These are phyloP conservation scores for Penicillium odoratum DNA, from an alignment of 495 filamentous ascomycete genomes.

Conservation along the genomic window DNA sequence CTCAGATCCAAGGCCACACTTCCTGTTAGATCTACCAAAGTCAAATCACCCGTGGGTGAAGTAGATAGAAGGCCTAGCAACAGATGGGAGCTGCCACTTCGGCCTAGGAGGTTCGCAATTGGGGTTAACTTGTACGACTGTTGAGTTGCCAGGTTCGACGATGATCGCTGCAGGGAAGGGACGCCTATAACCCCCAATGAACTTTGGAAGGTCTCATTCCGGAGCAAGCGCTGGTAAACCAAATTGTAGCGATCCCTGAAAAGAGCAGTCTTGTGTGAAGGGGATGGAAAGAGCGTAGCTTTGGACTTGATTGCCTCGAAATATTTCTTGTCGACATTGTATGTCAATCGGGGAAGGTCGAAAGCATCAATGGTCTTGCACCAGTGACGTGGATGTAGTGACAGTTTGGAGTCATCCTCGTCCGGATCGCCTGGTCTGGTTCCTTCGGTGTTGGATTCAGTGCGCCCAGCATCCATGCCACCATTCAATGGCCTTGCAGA, in stretches of 20 bases:
- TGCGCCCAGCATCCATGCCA: conserved; percentile 17
- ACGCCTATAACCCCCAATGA: conserved; percentile 55
- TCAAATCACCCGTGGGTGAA: conserved; percentile 78
- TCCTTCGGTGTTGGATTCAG: conserved; percentile 14
- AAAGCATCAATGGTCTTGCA: conserved; percentile 75
- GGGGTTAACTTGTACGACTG: conserved; percentile 87
- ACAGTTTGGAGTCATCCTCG: conserved; percentile 59
- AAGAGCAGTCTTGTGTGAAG: conserved; percentile 76
- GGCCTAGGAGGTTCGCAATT: conserved; percentile 88
- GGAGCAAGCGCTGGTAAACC: conserved; percentile 83
- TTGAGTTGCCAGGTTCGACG: conserved; percentile 51
- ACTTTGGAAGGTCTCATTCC: conserved; percentile 90
- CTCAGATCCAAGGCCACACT: conserved; percentile 81
- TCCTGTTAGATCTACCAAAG: conserved; percentile 82
- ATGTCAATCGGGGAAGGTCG: conserved; percentile 82
- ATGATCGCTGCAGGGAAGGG: conserved; percentile 51
- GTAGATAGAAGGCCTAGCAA: conserved; percentile 80
- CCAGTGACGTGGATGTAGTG: conserved; percentile 70
- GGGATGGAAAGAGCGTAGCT: conserved; percentile 74
- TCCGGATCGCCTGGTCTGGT: conserved; percentile 45
- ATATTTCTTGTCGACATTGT: conserved; percentile 85
- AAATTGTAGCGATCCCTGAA: conserved; percentile 90
- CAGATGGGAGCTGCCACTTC: conserved; percentile 81
- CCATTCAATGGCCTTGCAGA: conserved; percentile 11
- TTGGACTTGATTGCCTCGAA: conserved; percentile 73